Evolutionary conservation across 2,329 filamentous ascomycete species (phyloP).

Genomic region (Phaeosphaeriaceae sp.): DNA sequence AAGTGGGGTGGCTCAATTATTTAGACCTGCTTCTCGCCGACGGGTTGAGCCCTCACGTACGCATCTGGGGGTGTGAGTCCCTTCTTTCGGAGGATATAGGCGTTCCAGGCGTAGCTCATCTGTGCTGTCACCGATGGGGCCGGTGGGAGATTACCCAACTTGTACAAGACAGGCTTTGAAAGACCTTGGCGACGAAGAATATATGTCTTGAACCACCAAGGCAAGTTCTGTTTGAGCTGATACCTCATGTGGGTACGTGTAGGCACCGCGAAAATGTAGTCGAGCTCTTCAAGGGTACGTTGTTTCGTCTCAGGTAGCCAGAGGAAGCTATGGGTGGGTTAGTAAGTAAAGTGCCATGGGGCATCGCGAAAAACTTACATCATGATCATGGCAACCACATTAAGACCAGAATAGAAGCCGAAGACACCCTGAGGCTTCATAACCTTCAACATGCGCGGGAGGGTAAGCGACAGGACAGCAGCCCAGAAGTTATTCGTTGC

Average conservation of each 20-base stretch:
- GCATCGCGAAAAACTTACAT: slow-evolving; percentile 49
- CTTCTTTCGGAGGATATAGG: slow-evolving; percentile 26
- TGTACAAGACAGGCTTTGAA: slow-evolving; percentile 48
- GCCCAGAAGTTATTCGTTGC: slow-evolving; percentile 68
- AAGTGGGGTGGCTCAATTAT: neutral
- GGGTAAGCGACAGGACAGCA: slow-evolving; percentile 67
- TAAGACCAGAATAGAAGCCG: slow-evolving; percentile 67
- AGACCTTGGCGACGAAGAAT: slow-evolving; percentile 48
- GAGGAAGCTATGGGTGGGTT: slow-evolving; percentile 54
- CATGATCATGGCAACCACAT: slow-evolving; percentile 65
- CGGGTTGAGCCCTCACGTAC: slow-evolving; percentile 15
- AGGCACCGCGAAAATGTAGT: slow-evolving; percentile 58
- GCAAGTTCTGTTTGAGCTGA: slow-evolving; percentile 38
- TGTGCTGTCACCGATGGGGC: slow-evolving; percentile 23
- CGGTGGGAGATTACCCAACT: slow-evolving; percentile 36
- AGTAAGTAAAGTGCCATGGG: neutral
- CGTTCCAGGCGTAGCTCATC: slow-evolving; percentile 28
- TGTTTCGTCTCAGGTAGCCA: slow-evolving; percentile 59
- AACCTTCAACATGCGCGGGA: slow-evolving; percentile 62
- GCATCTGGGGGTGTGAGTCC: slow-evolving; percentile 21
- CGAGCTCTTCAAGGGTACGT: slow-evolving; percentile 56
- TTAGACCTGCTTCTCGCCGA: slow-evolving; percentile 28
- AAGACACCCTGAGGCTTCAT: slow-evolving; percentile 63
- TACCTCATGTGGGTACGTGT: slow-evolving; percentile 50
- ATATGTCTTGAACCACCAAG: slow-evolving; percentile 56